Evolutionary conservation across 1,284 basidiomycete genomes (phyloP), one percentile per base, ranked within the genome.

Genomic region (Xerocomus minutiporus): DNA sequence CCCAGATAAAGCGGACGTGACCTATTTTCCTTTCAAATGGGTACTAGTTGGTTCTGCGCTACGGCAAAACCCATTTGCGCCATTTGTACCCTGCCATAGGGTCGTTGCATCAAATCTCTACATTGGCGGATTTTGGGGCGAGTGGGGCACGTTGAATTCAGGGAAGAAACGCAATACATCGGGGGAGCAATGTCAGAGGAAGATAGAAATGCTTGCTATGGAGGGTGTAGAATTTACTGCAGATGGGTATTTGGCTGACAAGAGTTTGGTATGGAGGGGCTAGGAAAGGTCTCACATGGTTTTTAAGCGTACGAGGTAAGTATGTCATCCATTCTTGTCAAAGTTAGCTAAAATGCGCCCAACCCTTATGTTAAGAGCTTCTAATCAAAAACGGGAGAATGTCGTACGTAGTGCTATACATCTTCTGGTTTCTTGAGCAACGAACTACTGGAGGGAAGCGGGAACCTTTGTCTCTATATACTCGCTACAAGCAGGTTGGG

Each of bases 81-180:
- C 84, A 0, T 75, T 72, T 50, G 73, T 86, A 8, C 84, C 84
- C 0, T 87, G 85, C 51, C 84, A 86, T 59, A 77, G 84, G 31
- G 75, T 86, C 48, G 77, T 86, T 26, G 79, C 83, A 0, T 80
- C 82, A 1, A 78, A 76, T 55, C 59, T 76, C 8, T 83, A 75
- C 51, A 71, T 86, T 17, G 83, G 83, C 3, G 82, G 82, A 1
- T 86, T 80, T 59, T 72, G 66, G 48, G 83, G 83, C 12, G 78
- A 84, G 61, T 84, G 83, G 81, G 78, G 75, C 4, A 73, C 66
- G 20, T 20, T 25, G 15, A 32, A 34, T 2, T 34, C 29, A 1
- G 42, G 52, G 51, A 56, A 54, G 54, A 56, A 53, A 49, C 51
- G 49, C 50, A 29, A 36, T 7, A 11, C 15, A 15, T 25, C 52